Percentiles rank a stretch among this genome's conserved stretches.
These are phyloP conservation scores for Solanum megistacrolobum DNA, from an alignment of 257 asterid species.

Conservation along the genomic window DNA sequence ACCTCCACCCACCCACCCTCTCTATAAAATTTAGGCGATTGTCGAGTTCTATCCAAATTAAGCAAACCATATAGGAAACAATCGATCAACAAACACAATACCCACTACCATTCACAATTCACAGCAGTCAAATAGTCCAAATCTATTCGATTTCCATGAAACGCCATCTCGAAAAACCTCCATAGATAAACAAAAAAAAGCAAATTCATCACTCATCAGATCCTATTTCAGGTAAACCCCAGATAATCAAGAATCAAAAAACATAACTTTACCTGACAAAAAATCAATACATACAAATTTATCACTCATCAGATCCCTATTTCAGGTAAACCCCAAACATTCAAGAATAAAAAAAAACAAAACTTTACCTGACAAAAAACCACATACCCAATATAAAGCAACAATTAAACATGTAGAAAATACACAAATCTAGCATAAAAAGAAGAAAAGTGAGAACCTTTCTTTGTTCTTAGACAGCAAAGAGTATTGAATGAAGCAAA, in stretches of 20 bases:
- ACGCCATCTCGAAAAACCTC: background rate
- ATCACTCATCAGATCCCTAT: constrained; percentile 10
- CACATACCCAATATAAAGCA: background rate
- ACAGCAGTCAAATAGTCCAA: background rate
- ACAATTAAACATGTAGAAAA: background rate
- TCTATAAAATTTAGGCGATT: background rate
- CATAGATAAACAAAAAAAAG: background rate
- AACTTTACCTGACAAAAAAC: background rate
- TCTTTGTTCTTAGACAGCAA: background rate
- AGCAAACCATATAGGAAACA: background rate
- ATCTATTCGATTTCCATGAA: background rate
- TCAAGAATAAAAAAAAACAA: background rate
- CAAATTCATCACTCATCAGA: background rate
- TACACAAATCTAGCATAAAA: background rate
- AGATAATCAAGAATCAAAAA: background rate
- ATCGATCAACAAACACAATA: background rate
- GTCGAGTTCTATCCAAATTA: background rate
- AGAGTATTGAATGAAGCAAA: background rate
- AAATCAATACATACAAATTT: background rate
- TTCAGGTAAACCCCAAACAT: background rate
- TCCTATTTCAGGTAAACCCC: background rate
- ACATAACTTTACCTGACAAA: background rate
- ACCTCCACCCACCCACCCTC: background rate
- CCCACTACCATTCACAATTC: background rate
- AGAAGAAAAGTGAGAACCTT: background rate